Evolutionary conservation across 2,329 filamentous ascomycete species (phyloP).

Genomic region (Paradendryphiella salina): DNA sequence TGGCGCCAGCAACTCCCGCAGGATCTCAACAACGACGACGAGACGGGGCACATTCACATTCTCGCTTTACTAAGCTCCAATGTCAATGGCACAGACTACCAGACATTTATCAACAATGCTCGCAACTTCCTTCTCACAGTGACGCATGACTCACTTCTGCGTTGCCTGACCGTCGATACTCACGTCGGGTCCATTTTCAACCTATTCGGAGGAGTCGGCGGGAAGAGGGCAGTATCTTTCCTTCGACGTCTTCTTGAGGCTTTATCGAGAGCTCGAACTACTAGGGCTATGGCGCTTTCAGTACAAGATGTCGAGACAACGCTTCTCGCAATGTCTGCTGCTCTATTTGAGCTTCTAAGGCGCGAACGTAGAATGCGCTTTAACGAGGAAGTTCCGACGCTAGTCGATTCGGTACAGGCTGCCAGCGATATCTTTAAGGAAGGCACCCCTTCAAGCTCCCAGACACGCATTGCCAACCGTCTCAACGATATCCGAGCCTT

Average conservation of each 20-base stretch:
- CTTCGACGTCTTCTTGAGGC: constrained; percentile 31
- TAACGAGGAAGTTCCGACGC: constrained; percentile 21
- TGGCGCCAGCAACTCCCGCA: constrained; percentile 38
- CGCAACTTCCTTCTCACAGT: constrained; percentile 34
- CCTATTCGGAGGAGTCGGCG: constrained; percentile 41
- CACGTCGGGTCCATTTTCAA: constrained; percentile 43
- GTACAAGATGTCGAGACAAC: background rate
- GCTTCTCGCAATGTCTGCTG: constrained; percentile 15
- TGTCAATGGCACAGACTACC: background rate
- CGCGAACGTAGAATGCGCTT: constrained; percentile 26
- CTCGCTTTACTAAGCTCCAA: constrained; percentile 25
- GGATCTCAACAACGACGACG: constrained; percentile 37
- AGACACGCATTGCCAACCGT: background rate
- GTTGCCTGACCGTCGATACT: constrained; percentile 44
- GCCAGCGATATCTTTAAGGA: constrained; percentile 5
- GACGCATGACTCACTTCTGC: constrained; percentile 40
- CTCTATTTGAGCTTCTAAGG: constrained; percentile 25
- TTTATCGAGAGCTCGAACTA: background rate
- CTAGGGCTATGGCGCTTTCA: background rate
- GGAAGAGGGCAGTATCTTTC: constrained; percentile 38
- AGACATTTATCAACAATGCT: constrained; percentile 10
- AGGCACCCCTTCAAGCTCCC: background rate
- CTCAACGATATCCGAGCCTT: constrained; percentile 20
- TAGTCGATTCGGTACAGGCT: constrained; percentile 14
- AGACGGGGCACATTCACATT: constrained; percentile 36